Percentiles rank a stretch among this genome's conserved stretches.
Conservation (phyloP, 2,329 filamentous ascomycete species). For the Fusarium pininemorale region DNA sequence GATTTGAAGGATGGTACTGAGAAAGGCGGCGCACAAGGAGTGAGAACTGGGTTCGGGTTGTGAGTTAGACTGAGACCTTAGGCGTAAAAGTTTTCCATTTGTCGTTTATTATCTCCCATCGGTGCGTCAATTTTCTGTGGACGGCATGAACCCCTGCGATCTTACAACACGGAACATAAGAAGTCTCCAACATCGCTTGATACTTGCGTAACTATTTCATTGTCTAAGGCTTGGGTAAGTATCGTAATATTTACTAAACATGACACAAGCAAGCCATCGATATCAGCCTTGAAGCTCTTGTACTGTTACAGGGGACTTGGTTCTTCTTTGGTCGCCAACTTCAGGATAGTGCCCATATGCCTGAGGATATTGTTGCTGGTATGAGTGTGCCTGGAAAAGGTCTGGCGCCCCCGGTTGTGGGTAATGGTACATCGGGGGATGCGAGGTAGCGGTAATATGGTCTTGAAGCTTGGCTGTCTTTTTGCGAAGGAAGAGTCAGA, state of each 20-base stretch:
- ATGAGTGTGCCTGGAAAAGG: background rate
- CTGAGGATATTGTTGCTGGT: background rate
- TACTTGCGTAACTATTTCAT: background rate
- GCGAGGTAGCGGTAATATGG: background rate
- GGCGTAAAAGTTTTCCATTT: background rate
- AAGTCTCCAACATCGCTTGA: background rate
- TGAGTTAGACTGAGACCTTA: background rate
- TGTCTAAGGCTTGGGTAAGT: background rate
- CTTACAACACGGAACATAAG: background rate
- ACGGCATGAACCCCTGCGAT: no score
- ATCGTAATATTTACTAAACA: no score
- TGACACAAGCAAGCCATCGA: background rate
- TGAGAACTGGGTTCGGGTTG: background rate
- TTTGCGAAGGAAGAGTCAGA: background rate
- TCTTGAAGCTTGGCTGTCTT: background rate
- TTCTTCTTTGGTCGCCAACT: background rate
- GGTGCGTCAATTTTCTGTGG: background rate
- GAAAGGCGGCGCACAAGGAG: background rate
- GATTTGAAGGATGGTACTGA: background rate
- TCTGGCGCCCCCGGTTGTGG: background rate
- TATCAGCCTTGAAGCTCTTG: constrained; percentile 1
- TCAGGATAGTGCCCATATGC: background rate
- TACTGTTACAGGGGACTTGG: background rate
- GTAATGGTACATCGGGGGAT: background rate
- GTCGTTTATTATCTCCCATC: background rate